Evolutionary conservation across 169 alveolate species (phyloP).

Genomic region (Perkinsus olseni): DNA sequence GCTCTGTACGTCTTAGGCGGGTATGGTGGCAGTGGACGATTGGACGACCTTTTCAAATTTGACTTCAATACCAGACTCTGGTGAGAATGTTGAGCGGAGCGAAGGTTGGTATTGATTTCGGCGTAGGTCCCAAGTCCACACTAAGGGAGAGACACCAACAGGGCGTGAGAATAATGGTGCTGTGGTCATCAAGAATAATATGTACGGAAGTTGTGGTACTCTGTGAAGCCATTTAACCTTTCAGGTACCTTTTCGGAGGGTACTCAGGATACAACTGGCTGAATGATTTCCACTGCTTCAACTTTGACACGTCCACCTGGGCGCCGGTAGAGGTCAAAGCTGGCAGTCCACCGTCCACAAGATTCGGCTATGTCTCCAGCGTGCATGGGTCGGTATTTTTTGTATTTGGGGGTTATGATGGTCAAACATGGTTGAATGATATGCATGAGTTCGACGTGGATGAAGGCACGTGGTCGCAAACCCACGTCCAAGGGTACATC

Average conservation of each 20-base stretch:
- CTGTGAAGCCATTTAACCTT: background rate
- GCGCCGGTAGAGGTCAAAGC: conserved; percentile 27
- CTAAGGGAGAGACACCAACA: conserved; percentile 37
- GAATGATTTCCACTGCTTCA: conserved; percentile 54
- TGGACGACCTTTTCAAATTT: conserved; percentile 54
- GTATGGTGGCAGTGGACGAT: conserved; percentile 56
- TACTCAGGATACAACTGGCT: conserved; percentile 66
- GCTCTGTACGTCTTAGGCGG: conserved; percentile 62
- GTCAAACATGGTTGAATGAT: conserved; percentile 64
- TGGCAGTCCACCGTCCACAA: conserved; percentile 13
- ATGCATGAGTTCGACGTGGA: conserved; percentile 58
- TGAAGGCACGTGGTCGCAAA: conserved; percentile 34
- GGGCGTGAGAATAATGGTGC: conserved; percentile 62
- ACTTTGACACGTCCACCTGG: conserved; percentile 41
- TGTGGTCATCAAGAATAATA: conserved; percentile 55
- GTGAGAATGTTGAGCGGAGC: no score
- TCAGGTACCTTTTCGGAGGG: conserved; percentile 62
- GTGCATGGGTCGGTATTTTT: conserved; percentile 48
- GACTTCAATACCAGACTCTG: conserved; percentile 21
- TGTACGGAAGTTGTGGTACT: conserved; percentile 28
- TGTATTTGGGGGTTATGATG: conserved; percentile 78
- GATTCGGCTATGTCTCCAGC: conserved; percentile 31
- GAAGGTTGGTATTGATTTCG: no score
- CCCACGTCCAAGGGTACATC: conserved; percentile 26
- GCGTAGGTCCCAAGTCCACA: conserved; percentile 5